These are phyloP conservation scores for Aspergillus sp. DNA, from an alignment of 2,329 filamentous ascomycete genomes.

Conservation along the genomic window DNA sequence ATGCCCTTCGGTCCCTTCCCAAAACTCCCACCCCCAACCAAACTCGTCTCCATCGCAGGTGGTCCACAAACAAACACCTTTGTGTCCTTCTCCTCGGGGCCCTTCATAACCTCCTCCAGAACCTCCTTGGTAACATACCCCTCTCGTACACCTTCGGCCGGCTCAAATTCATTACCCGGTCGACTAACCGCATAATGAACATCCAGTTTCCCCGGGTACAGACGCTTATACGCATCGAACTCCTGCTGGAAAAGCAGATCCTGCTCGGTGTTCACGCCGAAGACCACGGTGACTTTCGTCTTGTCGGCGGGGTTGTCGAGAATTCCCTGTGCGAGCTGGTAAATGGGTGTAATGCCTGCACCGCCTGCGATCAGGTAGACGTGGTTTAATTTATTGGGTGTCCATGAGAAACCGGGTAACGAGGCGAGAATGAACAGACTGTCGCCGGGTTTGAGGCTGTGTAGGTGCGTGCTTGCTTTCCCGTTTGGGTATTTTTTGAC, in stretches of 20 bases:
- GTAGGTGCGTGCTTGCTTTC: constrained; percentile 64
- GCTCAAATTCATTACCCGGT: constrained; percentile 33
- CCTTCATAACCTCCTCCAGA: constrained; percentile 51
- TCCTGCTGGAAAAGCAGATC: constrained; percentile 62
- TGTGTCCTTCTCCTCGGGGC: constrained; percentile 38
- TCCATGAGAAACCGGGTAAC: constrained; percentile 57
- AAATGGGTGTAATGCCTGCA: constrained; percentile 71
- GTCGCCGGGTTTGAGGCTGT: constrained; percentile 63
- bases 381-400: constrained; percentile 48
- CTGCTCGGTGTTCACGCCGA: constrained; percentile 63
- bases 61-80: constrained; percentile 72
- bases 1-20: constrained; percentile 46
- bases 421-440: constrained; percentile 58
- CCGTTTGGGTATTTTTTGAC: constrained; percentile 69
- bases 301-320: constrained; percentile 61
- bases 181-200: constrained; percentile 59
- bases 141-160: constrained; percentile 39
- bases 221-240: constrained; percentile 51
- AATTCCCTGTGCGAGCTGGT: constrained; percentile 63
- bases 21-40: constrained; percentile 19
- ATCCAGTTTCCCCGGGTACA: constrained; percentile 56
- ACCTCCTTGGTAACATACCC: constrained; percentile 61
- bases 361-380: constrained; percentile 70
- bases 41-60: constrained; percentile 60
- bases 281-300: constrained; percentile 64